Percentiles rank a stretch among this genome's conserved stretches.
Evolutionary conservation across 306 rosid genomes (phyloP).

Genomic region (Gastrolobium villosum): DNA sequence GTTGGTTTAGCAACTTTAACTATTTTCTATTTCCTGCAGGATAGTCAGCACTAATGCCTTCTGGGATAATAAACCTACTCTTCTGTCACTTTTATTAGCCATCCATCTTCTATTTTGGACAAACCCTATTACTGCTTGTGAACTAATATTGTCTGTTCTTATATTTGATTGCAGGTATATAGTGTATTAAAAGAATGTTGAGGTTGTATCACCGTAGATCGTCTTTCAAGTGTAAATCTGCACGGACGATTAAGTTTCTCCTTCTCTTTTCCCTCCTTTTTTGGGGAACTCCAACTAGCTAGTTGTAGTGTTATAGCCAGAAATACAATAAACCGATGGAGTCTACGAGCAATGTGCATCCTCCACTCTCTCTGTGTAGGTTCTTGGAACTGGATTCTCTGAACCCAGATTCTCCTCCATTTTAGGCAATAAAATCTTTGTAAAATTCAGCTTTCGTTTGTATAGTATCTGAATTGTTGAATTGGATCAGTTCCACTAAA

Average conservation of each 20-base stretch:
- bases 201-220: conserved; percentile 54
- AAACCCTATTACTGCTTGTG: conserved; percentile 12
- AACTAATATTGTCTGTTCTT: conserved; percentile 42
- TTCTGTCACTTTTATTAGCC: background rate
- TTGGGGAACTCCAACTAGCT: conserved; percentile 47
- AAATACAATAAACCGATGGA: conserved; percentile 45
- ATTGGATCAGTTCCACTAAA: conserved; percentile 28
- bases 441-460: conserved; percentile 35
- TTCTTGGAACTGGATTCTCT: conserved; percentile 32
- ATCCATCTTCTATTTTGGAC: conserved; percentile 4
- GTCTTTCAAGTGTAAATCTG: conserved; percentile 69
- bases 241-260: conserved; percentile 52
- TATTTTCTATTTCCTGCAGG: conserved; percentile 41
- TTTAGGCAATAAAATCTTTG: conserved; percentile 45
- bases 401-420: conserved; percentile 16
- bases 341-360: conserved; percentile 45
- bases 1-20: conserved; percentile 28
- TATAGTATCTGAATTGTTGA: conserved; percentile 27
- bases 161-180: conserved; percentile 61
- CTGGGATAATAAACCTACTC: background rate
- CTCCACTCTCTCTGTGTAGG: conserved; percentile 1
- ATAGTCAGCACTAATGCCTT: conserved; percentile 18
- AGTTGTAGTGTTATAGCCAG: conserved; percentile 48
- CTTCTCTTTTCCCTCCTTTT: conserved; percentile 36
- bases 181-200: conserved; percentile 50